Evolutionary conservation across 495 filamentous ascomycete species (phyloP).

Genomic region (Hypoxylon intermedium): DNA sequence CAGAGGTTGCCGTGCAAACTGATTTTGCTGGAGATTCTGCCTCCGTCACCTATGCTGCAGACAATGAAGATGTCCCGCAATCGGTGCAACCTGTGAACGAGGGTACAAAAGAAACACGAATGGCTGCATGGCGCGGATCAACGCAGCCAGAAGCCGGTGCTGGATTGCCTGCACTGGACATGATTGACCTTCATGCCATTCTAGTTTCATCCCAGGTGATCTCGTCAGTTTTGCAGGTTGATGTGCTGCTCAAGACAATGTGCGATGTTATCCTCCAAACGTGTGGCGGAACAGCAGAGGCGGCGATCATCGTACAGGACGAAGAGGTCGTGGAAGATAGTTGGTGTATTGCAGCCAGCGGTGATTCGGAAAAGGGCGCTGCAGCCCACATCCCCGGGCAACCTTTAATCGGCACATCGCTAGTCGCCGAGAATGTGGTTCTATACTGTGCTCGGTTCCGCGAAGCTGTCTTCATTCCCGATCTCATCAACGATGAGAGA

Average conservation of each 20-base stretch:
- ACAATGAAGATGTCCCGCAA: conserved; percentile 63
- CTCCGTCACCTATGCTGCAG: conserved; percentile 60
- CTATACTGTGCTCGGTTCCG: conserved; percentile 84
- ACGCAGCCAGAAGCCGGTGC: conserved; percentile 55
- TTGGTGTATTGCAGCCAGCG: conserved; percentile 81
- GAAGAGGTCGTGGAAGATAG: conserved; percentile 59
- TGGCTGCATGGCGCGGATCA: conserved; percentile 66
- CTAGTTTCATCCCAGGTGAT: conserved; percentile 88
- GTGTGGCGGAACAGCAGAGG: conserved; percentile 78
- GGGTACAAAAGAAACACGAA: conserved; percentile 66
- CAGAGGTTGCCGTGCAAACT: conserved; percentile 80
- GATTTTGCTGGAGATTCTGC: conserved; percentile 67
- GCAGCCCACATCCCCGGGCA: conserved; percentile 67
- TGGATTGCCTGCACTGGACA: conserved; percentile 69
- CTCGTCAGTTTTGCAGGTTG: conserved; percentile 85
- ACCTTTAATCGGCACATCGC: conserved; percentile 65
- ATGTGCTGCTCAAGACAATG: conserved; percentile 85
- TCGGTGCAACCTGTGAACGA: conserved; percentile 51
- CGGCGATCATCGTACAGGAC: conserved; percentile 78
- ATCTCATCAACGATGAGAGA: conserved; percentile 82
- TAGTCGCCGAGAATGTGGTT: conserved; percentile 78
- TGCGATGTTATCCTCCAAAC: conserved; percentile 88
- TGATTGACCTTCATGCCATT: conserved; percentile 87
- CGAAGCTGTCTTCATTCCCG: conserved; percentile 82
- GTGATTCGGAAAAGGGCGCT: conserved; percentile 70